phyloP scores from a whole-genome alignment of 257 asterid species.

The Solanum chiquidenum region DNA sequence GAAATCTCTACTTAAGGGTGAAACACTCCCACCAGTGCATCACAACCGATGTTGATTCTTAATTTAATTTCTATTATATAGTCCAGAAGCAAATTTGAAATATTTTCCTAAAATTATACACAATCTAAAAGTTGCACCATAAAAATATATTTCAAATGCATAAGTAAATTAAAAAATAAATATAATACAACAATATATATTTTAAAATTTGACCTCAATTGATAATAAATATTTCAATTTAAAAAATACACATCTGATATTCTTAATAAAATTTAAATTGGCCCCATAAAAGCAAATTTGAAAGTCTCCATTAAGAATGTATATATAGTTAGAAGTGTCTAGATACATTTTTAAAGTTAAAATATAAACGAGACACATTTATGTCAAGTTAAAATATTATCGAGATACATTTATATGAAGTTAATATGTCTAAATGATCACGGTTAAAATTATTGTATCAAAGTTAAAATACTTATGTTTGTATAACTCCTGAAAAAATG shows the following conservation, averaged over 20 bases:
- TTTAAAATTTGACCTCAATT: not conserved
- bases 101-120: not conserved
- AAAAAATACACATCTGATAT: not conserved
- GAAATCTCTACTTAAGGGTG: no score
- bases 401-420: no score
- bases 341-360: not conserved
- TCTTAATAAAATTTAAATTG: not conserved
- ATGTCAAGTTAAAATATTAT: not conserved
- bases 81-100: not conserved
- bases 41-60: no score
- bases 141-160: not conserved
- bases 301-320: no score
- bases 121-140: not conserved
- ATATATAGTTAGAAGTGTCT: not conserved
- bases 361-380: not conserved
- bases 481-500: not conserved
- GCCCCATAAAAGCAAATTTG: not conserved
- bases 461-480: no score
- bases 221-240: not conserved
- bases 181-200: no score
- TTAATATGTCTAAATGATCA: not conserved
- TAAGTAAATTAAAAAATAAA: no score
- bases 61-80: not conserved
- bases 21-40: no score
- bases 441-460: not conserved